Conservation (phyloP, 345 rosid genomes). For the Euphorbia peplus region DNA sequence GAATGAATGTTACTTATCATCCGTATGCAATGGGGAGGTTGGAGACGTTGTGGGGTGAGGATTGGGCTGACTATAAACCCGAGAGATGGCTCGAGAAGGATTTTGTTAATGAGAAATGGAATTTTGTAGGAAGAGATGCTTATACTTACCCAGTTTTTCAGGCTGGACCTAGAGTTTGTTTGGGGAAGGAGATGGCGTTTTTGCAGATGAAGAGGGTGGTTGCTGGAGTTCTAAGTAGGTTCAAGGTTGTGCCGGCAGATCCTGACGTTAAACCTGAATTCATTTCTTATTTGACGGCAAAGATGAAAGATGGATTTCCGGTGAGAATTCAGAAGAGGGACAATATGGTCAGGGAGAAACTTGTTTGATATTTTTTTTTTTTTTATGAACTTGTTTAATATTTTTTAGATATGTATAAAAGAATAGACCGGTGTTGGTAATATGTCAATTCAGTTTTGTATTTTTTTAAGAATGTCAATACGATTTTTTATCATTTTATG, state of each 20-base stretch:
- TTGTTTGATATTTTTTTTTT: too few relatives aligned
- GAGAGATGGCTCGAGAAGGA: constrained; percentile 34
- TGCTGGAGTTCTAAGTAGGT: constrained; percentile 36
- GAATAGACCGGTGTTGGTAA: too few relatives aligned
- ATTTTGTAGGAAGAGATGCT: constrained; percentile 28
- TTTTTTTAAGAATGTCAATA: too few relatives aligned
- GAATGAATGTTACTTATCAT: constrained; percentile 35
- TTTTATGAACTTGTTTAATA: too few relatives aligned
- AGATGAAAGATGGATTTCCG: constrained; percentile 62
- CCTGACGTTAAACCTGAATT: constrained; percentile 43
- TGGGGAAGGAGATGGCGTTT: constrained; percentile 35
- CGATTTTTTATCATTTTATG: too few relatives aligned
- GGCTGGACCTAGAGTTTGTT: constrained; percentile 30
- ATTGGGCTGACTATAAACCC: constrained; percentile 28
- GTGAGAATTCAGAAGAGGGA: constrained; percentile 41
- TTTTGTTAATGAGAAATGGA: constrained; percentile 20
- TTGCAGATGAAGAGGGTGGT: constrained; percentile 33
- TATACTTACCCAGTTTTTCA: constrained; percentile 30
- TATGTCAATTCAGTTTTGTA: too few relatives aligned
- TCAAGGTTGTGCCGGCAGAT: constrained; percentile 46
- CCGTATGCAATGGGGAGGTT: constrained; percentile 36
- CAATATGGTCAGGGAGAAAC: too few relatives aligned
- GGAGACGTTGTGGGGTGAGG: constrained; percentile 26
- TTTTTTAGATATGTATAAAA: too few relatives aligned
- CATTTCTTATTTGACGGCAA: constrained; percentile 39